These are phyloP conservation scores for Solanum chmielewskii DNA, from an alignment of 257 asterid genomes.

Conservation along the genomic window DNA sequence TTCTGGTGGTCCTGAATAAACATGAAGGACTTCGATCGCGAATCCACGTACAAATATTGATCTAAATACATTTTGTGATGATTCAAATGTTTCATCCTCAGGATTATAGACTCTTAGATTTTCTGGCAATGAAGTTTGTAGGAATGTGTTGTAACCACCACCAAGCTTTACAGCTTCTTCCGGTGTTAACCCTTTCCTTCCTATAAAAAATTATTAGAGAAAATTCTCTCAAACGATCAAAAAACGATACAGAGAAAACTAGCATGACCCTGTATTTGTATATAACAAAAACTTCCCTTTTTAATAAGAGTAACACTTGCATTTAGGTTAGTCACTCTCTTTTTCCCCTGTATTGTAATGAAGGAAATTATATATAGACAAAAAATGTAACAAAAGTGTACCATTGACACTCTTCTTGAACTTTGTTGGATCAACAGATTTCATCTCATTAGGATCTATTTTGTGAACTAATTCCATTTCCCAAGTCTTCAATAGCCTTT, in stretches of 20 bases:
- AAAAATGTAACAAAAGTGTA: not conserved
- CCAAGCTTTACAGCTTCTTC: slow-evolving; percentile 36
- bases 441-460: slow-evolving; percentile 17
- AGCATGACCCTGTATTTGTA: not conserved
- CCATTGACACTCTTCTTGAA: slow-evolving; percentile 35
- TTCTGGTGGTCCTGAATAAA: slow-evolving; percentile 64
- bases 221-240: not conserved
- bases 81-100: slow-evolving; percentile 36
- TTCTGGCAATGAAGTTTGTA: slow-evolving; percentile 63
- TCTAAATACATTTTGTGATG: slow-evolving; percentile 54
- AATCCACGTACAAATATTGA: slow-evolving; percentile 53
- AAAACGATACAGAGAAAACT: no score
- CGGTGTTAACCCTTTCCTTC: slow-evolving; percentile 11
- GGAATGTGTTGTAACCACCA: slow-evolving; percentile 68
- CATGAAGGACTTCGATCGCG: slow-evolving; percentile 51
- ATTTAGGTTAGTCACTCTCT: not conserved
- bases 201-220: not conserved
- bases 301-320: not conserved
- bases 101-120: slow-evolving; percentile 39
- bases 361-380: not conserved
- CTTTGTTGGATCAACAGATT: slow-evolving; percentile 24
- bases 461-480: slow-evolving; percentile 63
- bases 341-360: not conserved
- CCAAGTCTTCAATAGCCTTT: slow-evolving; percentile 56
- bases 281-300: not conserved